Evolutionary conservation across 2,329 filamentous ascomycete genomes (phyloP).

Genomic region (Apiospora malaysiana): DNA sequence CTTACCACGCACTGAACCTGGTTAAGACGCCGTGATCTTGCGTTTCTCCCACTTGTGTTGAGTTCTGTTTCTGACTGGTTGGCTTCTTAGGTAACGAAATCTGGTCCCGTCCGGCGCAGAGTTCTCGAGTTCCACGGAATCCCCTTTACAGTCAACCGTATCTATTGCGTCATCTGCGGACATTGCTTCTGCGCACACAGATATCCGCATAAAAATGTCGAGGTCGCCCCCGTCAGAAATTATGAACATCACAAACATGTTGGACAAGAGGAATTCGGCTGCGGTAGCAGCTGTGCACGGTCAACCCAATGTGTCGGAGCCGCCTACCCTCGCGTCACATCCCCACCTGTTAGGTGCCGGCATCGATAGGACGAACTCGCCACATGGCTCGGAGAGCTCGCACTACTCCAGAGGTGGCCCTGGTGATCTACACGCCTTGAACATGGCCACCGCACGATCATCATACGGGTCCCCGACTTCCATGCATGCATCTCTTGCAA

Average conservation of each 20-base stretch:
- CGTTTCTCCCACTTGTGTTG: not conserved
- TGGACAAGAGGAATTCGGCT: slow-evolving; percentile 39
- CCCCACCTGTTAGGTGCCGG: slow-evolving; percentile 35
- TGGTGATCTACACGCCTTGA: slow-evolving; percentile 37
- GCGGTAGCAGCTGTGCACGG: slow-evolving; percentile 34
- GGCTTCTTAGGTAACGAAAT: not conserved
- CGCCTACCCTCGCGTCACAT: slow-evolving; percentile 33
- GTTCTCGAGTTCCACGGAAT: not conserved
- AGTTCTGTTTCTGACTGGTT: not conserved
- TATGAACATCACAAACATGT: slow-evolving; percentile 42
- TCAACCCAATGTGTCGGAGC: slow-evolving; percentile 26
- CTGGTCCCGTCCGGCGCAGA: not conserved
- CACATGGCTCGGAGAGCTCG: slow-evolving; percentile 65
- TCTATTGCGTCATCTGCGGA: not conserved
- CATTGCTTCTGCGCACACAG: not conserved
- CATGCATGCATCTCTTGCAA: slow-evolving; percentile 57
- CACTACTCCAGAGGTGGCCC: slow-evolving; percentile 53
- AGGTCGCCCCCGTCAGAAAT: slow-evolving; percentile 39
- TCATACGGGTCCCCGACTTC: slow-evolving; percentile 61
- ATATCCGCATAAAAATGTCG: slow-evolving; percentile 32
- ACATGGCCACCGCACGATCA: slow-evolving; percentile 49
- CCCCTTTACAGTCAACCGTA: not conserved
- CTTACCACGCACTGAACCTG: not conserved
- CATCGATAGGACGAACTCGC: slow-evolving; percentile 62
- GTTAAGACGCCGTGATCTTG: not conserved